Evolutionary conservation across 768 basidiomycete genomes (phyloP), one percentile per base, ranked within the genome.

Genomic region (Phanerodontia chrysosporium): DNA sequence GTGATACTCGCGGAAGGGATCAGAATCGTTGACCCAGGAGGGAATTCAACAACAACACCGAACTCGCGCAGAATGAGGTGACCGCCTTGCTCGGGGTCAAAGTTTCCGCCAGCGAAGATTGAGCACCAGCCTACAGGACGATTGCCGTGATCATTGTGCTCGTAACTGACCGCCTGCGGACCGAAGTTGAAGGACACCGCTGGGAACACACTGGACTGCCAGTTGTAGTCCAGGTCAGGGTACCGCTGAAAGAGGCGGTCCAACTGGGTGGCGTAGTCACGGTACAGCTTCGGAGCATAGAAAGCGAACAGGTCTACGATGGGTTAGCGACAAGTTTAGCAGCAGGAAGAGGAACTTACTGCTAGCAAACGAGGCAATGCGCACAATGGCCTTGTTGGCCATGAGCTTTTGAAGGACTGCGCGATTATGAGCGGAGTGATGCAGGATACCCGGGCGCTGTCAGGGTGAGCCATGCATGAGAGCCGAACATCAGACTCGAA

Each of bases 141-240:
- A 44, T 65, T 62, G 1, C 30, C 44, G 29, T 44, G 28, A 24
- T 55, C 52, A 4, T 27, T 8, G 30, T 63, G 64, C 5, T 32
- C 35, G 12, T n/a, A 27, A 30, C 36, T 39, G 9, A 57, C 48
- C 3, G 49, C 56, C 3, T n/a, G 2, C 0, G 53, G 58, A 2
- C 64, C 64, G 25, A 65, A 60, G 46, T 65, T 65, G 45, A 55
- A 55, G 25, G 58, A 54, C 5, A 44, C 49, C 6, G 61, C 63
- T 1, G 61, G 49, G 24, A 55, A 61, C 21, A 64, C 39, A 39
- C 46, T 58, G n/a, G 56, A 55, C 5, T n/a, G 18, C 45, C 53
- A 54, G 27, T 42, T 55, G 29, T 14, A 45, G 1, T 36, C n/a
- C 2, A 62, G 56, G 16, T 45, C 16, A 2, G 53, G 52, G 10